Percentiles rank a stretch among this genome's conserved stretches.
phyloP scores from a whole-genome alignment of 257 asterid genomes.

The Forsythia suspensa region DNA sequence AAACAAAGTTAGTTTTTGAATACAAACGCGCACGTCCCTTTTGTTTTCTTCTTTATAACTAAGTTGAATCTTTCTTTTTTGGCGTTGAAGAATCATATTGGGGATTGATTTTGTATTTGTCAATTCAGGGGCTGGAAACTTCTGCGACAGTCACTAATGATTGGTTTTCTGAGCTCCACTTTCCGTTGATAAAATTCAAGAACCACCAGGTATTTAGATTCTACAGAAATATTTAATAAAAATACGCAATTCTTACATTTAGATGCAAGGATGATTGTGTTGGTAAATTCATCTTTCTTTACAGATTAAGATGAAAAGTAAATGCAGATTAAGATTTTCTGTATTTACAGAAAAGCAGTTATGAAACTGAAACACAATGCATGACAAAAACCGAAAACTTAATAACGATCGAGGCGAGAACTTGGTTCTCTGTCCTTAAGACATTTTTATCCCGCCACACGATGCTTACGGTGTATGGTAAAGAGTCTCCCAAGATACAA shows the following conservation, averaged over 20 bases:
- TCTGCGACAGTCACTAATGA: conserved; percentile 30
- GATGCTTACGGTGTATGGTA: too few relatives aligned
- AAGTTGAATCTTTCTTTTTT: not conserved
- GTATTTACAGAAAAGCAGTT: too few relatives aligned
- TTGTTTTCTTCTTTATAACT: conserved; percentile 2
- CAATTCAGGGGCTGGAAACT: conserved; percentile 35
- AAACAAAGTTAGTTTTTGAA: not conserved
- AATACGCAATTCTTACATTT: not conserved
- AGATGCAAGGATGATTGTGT: not conserved
- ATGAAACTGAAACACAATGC: too few relatives aligned
- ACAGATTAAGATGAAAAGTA: too few relatives aligned
- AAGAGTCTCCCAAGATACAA: too few relatives aligned
- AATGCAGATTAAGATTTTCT: too few relatives aligned
- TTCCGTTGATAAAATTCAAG: conserved; percentile 47
- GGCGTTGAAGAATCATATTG: not conserved
- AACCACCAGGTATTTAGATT: conserved; percentile 35
- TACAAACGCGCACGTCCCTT: not conserved
- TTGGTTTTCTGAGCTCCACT: conserved; percentile 42
- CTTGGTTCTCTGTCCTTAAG: too few relatives aligned
- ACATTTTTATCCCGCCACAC: too few relatives aligned
- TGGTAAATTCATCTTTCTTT: too few relatives aligned
- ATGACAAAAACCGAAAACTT: too few relatives aligned
- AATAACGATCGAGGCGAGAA: too few relatives aligned
- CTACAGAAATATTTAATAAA: not conserved
- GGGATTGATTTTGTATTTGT: conserved; percentile 17